These are phyloP conservation scores for Colletotrichum abscissum DNA, from an alignment of 2,329 filamentous ascomycete species.

Conservation along the genomic window DNA sequence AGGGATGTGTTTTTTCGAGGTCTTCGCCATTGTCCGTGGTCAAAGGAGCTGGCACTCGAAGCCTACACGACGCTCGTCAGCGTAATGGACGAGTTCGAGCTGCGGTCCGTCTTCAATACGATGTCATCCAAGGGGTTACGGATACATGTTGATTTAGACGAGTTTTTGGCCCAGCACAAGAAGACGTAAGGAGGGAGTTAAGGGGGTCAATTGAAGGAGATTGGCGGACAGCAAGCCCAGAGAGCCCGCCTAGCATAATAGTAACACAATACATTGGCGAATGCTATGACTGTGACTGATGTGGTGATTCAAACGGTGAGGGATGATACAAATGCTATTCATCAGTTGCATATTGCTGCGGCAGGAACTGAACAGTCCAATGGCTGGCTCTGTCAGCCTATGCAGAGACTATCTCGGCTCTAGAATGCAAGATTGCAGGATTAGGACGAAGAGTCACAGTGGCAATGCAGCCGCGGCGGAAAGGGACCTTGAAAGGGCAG, in stretches of 20 bases:
- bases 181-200: conserved; percentile 20
- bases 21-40: conserved; percentile 60
- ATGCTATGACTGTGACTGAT: neutral
- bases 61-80: conserved; percentile 58
- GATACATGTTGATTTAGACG: conserved; percentile 63
- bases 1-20: conserved; percentile 62
- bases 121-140: conserved; percentile 62
- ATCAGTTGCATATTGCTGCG: neutral
- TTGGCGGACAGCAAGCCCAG: neutral
- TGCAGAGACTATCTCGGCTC: neutral
- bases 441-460: conserved; percentile 21
- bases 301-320: conserved; percentile 14
- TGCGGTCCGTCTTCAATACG: conserved; percentile 59
- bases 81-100: conserved; percentile 59
- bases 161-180: conserved; percentile 53
- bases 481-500: neutral
- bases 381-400: neutral
- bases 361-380: neutral
- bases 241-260: neutral
- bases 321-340: neutral
- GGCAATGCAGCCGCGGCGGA: conserved; percentile 17
- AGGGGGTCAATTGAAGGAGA: neutral
- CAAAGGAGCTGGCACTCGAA: conserved; percentile 62
- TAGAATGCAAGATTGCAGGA: neutral
- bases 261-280: neutral